Conservation (phyloP, 164 flowering plant species). For the Malania oleifera region DNA sequence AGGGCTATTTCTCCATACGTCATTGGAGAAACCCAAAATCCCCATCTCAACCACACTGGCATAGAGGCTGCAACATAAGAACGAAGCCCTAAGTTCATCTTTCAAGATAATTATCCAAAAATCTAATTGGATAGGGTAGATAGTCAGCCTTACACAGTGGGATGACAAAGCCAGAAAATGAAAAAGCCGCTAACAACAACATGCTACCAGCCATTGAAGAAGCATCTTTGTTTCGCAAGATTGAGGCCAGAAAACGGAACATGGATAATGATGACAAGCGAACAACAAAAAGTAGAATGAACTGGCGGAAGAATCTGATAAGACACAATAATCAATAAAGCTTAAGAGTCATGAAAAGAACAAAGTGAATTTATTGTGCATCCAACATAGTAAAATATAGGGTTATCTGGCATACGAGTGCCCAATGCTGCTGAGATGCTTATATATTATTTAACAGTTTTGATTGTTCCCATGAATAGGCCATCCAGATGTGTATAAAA, state of each 20-base stretch:
- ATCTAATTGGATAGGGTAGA: conserved; percentile 8
- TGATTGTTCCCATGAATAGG: too few species aligned
- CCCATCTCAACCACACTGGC: conserved; percentile 69
- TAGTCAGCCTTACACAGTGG: conserved; percentile 36
- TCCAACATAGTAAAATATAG: background rate
- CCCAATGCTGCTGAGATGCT: background rate
- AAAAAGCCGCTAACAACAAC: conserved; percentile 23
- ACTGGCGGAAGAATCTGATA: conserved; percentile 64
- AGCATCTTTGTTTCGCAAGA: conserved; percentile 44
- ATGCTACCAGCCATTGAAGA: conserved; percentile 41
- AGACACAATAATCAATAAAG: conserved; percentile 3
- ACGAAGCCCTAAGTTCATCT: background rate
- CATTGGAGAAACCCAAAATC: conserved; percentile 56
- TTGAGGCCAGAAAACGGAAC: conserved; percentile 66
- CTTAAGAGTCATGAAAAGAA: too few species aligned
- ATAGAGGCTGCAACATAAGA: conserved; percentile 45
- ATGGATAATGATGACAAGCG: conserved; percentile 51
- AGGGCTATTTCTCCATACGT: conserved; percentile 56
- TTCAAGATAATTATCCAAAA: background rate
- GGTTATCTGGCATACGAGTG: background rate
- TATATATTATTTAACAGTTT: too few species aligned
- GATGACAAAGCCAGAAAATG: conserved; percentile 62
- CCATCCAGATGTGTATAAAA: too few species aligned
- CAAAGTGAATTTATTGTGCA: background rate
- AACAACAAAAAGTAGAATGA: conserved; percentile 51